Evolutionary conservation across 208 protist species (phyloP).

Genomic region (Trypanosoma brucei): DNA sequence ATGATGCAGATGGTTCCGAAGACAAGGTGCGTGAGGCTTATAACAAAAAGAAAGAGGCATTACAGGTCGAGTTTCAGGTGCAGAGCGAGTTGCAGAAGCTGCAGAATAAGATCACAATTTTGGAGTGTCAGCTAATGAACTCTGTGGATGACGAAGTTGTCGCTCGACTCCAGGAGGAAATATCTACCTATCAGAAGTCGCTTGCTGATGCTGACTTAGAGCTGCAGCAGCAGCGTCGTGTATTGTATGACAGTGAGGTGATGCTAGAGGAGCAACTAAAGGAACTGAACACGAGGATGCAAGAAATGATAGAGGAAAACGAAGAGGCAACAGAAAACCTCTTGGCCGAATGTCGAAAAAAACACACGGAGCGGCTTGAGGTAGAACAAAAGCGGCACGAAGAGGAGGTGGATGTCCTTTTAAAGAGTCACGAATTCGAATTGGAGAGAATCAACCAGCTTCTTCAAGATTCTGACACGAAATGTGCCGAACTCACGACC

Average conservation of each 20-base stretch:
- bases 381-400: constrained; percentile 13
- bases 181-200: constrained; percentile 44
- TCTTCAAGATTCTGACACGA: constrained; percentile 4
- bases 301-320: constrained; percentile 67
- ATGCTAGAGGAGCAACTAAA: constrained; percentile 60
- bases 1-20: constrained; percentile 31
- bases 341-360: constrained; percentile 44
- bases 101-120: constrained; percentile 49
- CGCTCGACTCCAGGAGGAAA: constrained; percentile 53
- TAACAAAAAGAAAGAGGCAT: constrained; percentile 69
- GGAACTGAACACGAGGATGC: constrained; percentile 62
- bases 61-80: constrained; percentile 70
- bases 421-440: constrained; percentile 5
- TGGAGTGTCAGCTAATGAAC: constrained; percentile 51
- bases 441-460: constrained; percentile 2
- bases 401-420: constrained; percentile 8
- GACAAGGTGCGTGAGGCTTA: constrained; percentile 58
- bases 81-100: constrained; percentile 58
- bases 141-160: constrained; percentile 50
- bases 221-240: constrained; percentile 51
- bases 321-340: constrained; percentile 61
- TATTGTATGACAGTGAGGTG: constrained; percentile 63
- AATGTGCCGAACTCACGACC: constrained; percentile 9
- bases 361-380: constrained; percentile 26
- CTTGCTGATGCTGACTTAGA: constrained; percentile 60